Conservation (phyloP, 805 yeast species). For the Candida glaebosa region DNA sequence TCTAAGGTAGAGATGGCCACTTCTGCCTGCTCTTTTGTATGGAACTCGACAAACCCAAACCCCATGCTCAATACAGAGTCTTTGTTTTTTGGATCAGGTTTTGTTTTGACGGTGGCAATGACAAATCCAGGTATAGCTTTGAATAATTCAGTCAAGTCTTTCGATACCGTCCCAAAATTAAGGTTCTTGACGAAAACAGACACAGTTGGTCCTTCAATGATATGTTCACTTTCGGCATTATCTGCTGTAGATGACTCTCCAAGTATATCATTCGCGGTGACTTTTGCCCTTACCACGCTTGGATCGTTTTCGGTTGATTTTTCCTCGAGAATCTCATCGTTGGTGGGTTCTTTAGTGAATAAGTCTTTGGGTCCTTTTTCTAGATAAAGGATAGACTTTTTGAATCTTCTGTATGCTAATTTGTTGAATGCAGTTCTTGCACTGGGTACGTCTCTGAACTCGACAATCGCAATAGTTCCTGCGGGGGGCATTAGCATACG, state of each 20-base stretch:
- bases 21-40: constrained; percentile 71
- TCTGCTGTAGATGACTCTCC: constrained; percentile 20
- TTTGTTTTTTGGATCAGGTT: constrained; percentile 76
- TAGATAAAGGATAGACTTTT: constrained; percentile 79
- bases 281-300: constrained; percentile 44
- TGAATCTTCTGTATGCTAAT: constrained; percentile 82
- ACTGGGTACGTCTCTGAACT: constrained; percentile 74
- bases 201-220: constrained; percentile 67
- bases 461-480: constrained; percentile 93
- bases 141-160: constrained; percentile 58
- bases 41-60: constrained; percentile 92
- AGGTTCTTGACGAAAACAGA: constrained; percentile 91
- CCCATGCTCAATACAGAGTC: constrained; percentile 88
- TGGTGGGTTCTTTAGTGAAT: constrained; percentile 58
- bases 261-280: constrained; percentile 43
- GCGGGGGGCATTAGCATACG: constrained; percentile 92
- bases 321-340: constrained; percentile 29
- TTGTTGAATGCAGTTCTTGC: constrained; percentile 90
- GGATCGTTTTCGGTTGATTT: constrained; percentile 15
- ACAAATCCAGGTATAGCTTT: constrained; percentile 74
- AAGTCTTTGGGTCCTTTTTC: constrained; percentile 92
- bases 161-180: constrained; percentile 73
- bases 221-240: constrained; percentile 38
- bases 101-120: constrained; percentile 77
- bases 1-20: constrained; percentile 71